Base-by-base conservation (phyloP, 2,329 filamentous ascomycete species). In the Fusarium sp. region DNA sequence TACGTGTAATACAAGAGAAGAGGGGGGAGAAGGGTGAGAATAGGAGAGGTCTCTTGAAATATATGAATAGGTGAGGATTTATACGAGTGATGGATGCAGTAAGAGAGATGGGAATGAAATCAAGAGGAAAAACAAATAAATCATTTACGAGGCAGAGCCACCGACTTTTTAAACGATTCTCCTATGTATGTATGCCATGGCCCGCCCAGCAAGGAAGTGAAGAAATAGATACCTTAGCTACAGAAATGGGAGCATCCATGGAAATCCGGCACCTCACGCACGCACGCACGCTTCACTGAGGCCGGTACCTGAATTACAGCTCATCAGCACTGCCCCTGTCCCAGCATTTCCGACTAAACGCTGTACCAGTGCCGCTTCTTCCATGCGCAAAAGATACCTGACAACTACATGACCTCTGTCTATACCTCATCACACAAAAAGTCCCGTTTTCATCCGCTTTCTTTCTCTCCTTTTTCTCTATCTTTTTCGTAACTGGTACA, bases 91-190 rank as follows among this genome's bases (percentile, higher is more conserved):
- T 45, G 26, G 44, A 54, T 45, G 26, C 38, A 38, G 40, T 42
- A 48, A 7, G 24, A 26, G 21, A 6, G 32, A 49, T 32, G 28
- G 20, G 43, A 32, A 30, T 57, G 47, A 47, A 40, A 55, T 48
- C 30, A 24, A 42, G 43, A 50, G 40, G 47, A 49, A 43, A 45
- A 32, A 23, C 43, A 52, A 24, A 19, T 20, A 38, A 55, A 17
- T 19, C 17, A 17, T 15, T 28, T 21, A 7, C 28, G 42, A 55
- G 51, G 62, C 43, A 53, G 66, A 67, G 66, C 40, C 55, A 62
- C 49, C 61, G 65, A 62, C 65, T 62, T 68, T 68, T 62, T 68
- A 68, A 69, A 62, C 24, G 12, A 62, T 47, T 51, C 32, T n/a
- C 39, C n/a, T 39, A 55, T n/a, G 34, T 39, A 55, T n/a, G 34